These are phyloP conservation scores for Petunia axillaris DNA, from an alignment of 257 asterid species.

Conservation along the genomic window DNA sequence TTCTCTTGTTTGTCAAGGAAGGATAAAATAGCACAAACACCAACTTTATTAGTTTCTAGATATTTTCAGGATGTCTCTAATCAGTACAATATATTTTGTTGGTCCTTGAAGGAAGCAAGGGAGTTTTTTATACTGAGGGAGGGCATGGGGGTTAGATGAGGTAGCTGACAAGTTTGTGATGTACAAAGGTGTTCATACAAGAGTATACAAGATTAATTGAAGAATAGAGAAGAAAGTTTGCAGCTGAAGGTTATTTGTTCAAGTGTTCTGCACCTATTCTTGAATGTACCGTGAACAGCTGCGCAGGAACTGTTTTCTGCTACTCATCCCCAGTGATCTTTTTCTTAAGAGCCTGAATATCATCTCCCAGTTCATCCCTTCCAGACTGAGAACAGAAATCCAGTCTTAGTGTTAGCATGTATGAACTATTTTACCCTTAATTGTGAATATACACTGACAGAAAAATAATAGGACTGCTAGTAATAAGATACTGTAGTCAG, in stretches of 20 bases:
- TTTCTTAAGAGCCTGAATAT: conserved; percentile 28
- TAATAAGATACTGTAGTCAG: background rate
- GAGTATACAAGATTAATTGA: background rate
- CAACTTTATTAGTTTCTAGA: too few relatives aligned
- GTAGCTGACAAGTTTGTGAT: background rate
- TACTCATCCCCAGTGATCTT: conserved; percentile 31
- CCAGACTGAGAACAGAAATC: conserved; percentile 22
- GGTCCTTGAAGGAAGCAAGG: background rate
- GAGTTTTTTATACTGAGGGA: background rate
- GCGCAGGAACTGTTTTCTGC: conserved; percentile 1
- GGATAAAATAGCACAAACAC: background rate
- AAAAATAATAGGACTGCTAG: background rate
- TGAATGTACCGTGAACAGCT: background rate
- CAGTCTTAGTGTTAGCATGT: conserved; percentile 12
- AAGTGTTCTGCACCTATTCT: background rate
- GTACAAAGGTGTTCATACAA: conserved; percentile 19
- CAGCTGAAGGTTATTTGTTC: background rate
- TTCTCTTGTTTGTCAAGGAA: background rate
- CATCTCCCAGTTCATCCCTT: conserved; percentile 24
- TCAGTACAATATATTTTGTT: background rate
- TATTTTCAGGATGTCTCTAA: too few relatives aligned
- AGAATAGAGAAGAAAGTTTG: background rate
- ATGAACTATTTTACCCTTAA: background rate
- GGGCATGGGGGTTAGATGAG: background rate
- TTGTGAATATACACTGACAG: background rate